A percentile compares a stretch with the other conserved stretches of the same genome.
phyloP scores from a whole-genome alignment of 176 grass and related monocot genomes.

The Hyparrhenia diplandra region DNA sequence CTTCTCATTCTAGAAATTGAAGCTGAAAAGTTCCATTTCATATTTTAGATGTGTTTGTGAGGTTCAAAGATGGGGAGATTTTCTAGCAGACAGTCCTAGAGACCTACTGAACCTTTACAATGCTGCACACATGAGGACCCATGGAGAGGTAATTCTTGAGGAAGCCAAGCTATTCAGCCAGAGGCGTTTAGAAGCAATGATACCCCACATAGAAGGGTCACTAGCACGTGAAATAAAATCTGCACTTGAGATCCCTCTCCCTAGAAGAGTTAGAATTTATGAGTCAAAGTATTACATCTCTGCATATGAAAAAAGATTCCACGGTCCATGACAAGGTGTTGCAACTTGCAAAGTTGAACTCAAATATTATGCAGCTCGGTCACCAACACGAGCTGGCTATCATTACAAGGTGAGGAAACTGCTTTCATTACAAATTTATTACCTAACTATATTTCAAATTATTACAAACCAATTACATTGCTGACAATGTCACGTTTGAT shows the following conservation, averaged over 20 bases:
- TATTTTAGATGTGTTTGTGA: background rate
- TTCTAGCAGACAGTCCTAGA: background rate
- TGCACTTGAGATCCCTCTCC: background rate
- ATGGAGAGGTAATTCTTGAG: background rate
- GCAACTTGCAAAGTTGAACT: constrained; percentile 11
- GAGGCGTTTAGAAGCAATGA: background rate
- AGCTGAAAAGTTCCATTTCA: background rate
- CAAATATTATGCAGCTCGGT: background rate
- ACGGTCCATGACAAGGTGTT: background rate
- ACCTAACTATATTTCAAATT: background rate
- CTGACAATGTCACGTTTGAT: background rate
- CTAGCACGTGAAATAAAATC: background rate
- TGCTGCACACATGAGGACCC: background rate
- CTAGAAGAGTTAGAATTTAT: background rate
- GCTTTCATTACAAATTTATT: background rate
- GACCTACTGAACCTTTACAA: background rate
- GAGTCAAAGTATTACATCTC: background rate
- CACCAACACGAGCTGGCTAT: background rate
- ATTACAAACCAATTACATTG: background rate
- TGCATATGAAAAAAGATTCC: background rate
- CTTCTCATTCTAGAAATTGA: background rate
- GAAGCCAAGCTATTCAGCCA: background rate
- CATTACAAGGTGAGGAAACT: background rate
- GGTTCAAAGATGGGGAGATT: background rate
- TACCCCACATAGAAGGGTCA: background rate